phyloP scores from a whole-genome alignment of 768 basidiomycete genomes.

The Calocybe indica region DNA sequence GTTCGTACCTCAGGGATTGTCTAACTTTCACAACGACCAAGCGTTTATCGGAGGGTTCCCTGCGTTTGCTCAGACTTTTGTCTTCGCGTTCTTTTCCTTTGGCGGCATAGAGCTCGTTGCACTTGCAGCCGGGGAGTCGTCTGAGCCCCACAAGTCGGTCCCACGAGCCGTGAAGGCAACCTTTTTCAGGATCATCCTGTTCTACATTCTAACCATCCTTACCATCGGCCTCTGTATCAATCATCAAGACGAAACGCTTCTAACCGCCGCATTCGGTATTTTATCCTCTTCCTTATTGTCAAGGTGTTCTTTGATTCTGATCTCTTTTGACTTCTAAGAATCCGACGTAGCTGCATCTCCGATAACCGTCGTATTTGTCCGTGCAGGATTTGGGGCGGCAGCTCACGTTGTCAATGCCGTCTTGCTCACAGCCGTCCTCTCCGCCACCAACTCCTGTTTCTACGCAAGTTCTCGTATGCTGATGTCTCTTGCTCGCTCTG shows the following conservation, averaged over 20 bases:
- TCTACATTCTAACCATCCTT: constrained; percentile 59
- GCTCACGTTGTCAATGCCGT: constrained; percentile 63
- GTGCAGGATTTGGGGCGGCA: constrained; percentile 56
- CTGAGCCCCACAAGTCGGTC: constrained; percentile 55
- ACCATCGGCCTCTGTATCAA: constrained; percentile 65
- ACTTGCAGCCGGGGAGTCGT: constrained; percentile 67
- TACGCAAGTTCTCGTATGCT: constrained; percentile 62
- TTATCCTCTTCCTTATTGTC: constrained; percentile 2
- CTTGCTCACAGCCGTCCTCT: constrained; percentile 59
- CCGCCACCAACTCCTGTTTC: constrained; percentile 61
- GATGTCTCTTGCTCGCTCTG: constrained; percentile 53
- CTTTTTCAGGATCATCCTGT: constrained; percentile 59
- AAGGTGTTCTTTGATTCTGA: neutral
- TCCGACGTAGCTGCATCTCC: constrained; percentile 53
- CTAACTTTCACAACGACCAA: constrained; percentile 43
- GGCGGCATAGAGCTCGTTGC: constrained; percentile 68
- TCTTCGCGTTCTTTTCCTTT: constrained; percentile 68
- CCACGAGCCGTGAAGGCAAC: constrained; percentile 64
- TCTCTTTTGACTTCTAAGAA: constrained; percentile 17
- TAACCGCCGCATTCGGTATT: constrained; percentile 38
- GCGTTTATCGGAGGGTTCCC: constrained; percentile 50
- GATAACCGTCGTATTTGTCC: constrained; percentile 56
- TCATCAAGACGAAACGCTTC: constrained; percentile 47
- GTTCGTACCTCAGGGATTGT: constrained; percentile 32
- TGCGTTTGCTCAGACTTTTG: constrained; percentile 51